phyloP scores from a whole-genome alignment of 371 early-diverging fungal genomes.

The Zychaea mexicana region DNA sequence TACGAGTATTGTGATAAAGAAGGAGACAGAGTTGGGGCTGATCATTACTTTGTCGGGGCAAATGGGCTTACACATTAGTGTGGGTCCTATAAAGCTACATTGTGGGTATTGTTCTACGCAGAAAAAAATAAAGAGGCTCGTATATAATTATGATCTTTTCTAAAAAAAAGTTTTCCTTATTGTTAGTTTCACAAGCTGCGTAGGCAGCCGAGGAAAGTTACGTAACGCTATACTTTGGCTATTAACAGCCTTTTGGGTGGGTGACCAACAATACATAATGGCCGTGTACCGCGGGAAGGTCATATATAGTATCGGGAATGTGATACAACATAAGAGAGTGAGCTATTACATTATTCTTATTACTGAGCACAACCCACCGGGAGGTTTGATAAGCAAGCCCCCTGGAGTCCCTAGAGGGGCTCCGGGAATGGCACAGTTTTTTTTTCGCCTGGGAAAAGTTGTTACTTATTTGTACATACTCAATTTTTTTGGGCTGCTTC shows the following conservation, averaged over 20 bases:
- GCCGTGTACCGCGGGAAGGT: background rate
- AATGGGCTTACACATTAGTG: background rate
- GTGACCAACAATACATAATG: background rate
- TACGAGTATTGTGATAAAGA: too few species aligned
- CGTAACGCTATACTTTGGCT: too few species aligned
- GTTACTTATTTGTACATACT: background rate
- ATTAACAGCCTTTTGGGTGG: background rate
- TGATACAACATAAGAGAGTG: too few species aligned
- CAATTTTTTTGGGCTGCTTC: too few species aligned
- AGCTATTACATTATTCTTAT: too few species aligned
- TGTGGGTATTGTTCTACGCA: background rate
- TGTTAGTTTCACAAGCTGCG: background rate
- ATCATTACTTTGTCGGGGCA: background rate
- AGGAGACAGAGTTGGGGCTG: too few species aligned
- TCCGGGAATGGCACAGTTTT: too few species aligned
- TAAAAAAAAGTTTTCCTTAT: background rate
- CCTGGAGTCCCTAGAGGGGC: conserved; percentile 20
- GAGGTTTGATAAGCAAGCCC: conserved; percentile 20
- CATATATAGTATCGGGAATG: background rate
- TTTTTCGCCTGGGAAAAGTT: background rate
- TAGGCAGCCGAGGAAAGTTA: background rate
- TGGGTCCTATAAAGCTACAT: background rate
- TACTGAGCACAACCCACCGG: background rate
- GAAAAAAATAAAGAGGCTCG: background rate
- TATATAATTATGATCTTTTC: background rate